These are phyloP conservation scores for Trametes coccinea DNA, from an alignment of 768 basidiomycete genomes.

Conservation along the genomic window DNA sequence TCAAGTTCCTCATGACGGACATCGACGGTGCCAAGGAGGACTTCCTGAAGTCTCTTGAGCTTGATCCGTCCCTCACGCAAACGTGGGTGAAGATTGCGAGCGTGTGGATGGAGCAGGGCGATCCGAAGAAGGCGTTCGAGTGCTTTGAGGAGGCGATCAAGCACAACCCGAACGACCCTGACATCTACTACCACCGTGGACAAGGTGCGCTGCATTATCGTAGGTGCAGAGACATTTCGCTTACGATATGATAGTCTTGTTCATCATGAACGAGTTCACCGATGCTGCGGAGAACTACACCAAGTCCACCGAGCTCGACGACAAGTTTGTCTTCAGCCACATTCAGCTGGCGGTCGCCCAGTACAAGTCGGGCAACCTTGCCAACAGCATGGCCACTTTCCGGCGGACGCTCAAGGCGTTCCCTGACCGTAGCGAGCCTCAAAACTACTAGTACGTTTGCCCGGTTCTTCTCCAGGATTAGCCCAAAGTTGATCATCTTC, in stretches of 20 bases:
- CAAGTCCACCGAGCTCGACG: slow-evolving; percentile 85
- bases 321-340: slow-evolving; percentile 91
- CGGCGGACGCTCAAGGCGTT: slow-evolving; percentile 80
- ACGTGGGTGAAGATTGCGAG: slow-evolving; percentile 95
- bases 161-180: slow-evolving; percentile 82
- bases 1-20: slow-evolving; percentile 94
- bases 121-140: slow-evolving; percentile 78
- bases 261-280: slow-evolving; percentile 89
- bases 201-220: slow-evolving; percentile 58
- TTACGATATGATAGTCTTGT: slow-evolving; percentile 61
- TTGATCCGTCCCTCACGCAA: slow-evolving; percentile 75
- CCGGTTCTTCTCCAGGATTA: not conserved
- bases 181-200: slow-evolving; percentile 98
- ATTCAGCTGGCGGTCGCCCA: slow-evolving; percentile 97
- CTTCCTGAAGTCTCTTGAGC: slow-evolving; percentile 70
- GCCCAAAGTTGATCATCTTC: not conserved
- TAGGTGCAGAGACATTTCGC: not conserved
- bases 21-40: slow-evolving; percentile 81
- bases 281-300: slow-evolving; percentile 90
- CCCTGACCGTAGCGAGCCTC: slow-evolving; percentile 84
- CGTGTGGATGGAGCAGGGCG: slow-evolving; percentile 94
- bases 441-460: slow-evolving; percentile 85
- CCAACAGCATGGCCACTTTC: slow-evolving; percentile 89
- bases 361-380: slow-evolving; percentile 83
- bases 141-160: slow-evolving; percentile 89